Conservation (phyloP, 2,329 filamentous ascomycete species). For the Alternaria gaisen region DNA sequence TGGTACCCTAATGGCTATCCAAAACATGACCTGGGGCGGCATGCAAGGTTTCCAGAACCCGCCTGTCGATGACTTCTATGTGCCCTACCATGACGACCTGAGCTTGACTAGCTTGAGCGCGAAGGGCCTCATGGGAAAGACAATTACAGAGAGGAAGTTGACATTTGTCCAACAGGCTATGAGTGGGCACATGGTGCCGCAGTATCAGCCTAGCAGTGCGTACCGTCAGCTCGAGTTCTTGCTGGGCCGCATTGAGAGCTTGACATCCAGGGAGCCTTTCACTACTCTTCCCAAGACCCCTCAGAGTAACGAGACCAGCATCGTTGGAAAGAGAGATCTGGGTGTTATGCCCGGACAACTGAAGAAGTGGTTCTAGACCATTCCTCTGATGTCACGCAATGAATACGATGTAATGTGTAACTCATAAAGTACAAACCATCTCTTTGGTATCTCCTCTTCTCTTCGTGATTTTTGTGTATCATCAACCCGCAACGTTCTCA, state of each 20-base stretch:
- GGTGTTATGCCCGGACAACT: slow-evolving; percentile 8
- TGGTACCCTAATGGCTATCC: slow-evolving; percentile 75
- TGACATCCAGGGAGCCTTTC: slow-evolving; percentile 53
- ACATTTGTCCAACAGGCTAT: slow-evolving; percentile 73
- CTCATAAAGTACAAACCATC: neutral
- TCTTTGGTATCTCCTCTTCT: neutral
- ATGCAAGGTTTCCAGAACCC: slow-evolving; percentile 71
- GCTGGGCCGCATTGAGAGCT: slow-evolving; percentile 71
- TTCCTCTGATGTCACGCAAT: neutral
- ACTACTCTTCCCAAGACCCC: slow-evolving; percentile 31
- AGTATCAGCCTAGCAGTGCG: slow-evolving; percentile 73
- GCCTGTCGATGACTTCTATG: slow-evolving; percentile 71
- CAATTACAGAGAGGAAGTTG: slow-evolving; percentile 77
- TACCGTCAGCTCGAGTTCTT: slow-evolving; percentile 80
- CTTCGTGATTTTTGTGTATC: neutral
- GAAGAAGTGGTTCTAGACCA: slow-evolving; percentile 20
- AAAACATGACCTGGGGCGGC: slow-evolving; percentile 84
- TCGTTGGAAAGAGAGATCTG: slow-evolving; percentile 14
- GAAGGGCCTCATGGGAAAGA: slow-evolving; percentile 73
- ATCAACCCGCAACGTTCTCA: slow-evolving; percentile 59
- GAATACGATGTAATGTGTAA: neutral
- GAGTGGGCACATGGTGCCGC: slow-evolving; percentile 72
- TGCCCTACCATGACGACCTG: slow-evolving; percentile 68
- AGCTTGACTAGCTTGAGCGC: slow-evolving; percentile 62
- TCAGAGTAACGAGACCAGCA: slow-evolving; percentile 18